Evolutionary conservation across 805 yeast species (phyloP), one percentile per base, ranked within the genome.

Genomic region (Cyberlindnera mississippiensis): DNA sequence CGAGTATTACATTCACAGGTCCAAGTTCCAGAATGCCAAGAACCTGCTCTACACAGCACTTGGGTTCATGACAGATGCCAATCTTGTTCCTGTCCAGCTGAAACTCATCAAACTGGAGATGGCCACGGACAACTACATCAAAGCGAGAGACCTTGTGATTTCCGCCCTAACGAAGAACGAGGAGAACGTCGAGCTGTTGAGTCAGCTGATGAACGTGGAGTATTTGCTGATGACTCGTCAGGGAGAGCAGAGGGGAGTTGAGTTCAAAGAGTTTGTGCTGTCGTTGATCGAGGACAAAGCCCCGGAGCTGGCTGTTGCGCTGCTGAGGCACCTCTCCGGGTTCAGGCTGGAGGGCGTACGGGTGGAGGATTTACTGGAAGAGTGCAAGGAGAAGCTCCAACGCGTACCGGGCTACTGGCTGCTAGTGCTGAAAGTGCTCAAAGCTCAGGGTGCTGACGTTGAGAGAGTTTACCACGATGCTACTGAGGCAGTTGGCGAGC

Each of bases 41-140:
- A 59, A 61, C 12, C 42, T 72, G 1, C 49, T 79, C 8, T 42
- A 60, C 8, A 62, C 60, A 43, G 72, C 76, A 1, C 48, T 66
- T 2, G 53, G 42, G 3, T 48, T 38, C 33, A n/a, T 61, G 3
- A 33, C 47, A 14, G 45, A 59, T 16, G 33, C 53, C 10, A 58
- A 51, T 41, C 50, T 54, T 15, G 41, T 54, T 2, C 55, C 60
- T 13, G 60, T 66, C 33, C 51, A 62, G 14, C 28, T 67, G 10
- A 66, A 72, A 33, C 53, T 79, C 26, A 55, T 68, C 7, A 78
- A 77, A 46, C 45, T 78, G 15, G 67, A 73, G 38, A 18, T 75
- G 0, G 52, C 64, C n/a, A 45, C 59, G 6, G 66, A 64, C 1
- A 64, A 73, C 37, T 45, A 59, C 27, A 33, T 60, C 2, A 53